A percentile compares a stretch with the other conserved stretches of the same genome.
Conservation (phyloP, 305 asterid species). For the Solanum hybrid region DNA sequence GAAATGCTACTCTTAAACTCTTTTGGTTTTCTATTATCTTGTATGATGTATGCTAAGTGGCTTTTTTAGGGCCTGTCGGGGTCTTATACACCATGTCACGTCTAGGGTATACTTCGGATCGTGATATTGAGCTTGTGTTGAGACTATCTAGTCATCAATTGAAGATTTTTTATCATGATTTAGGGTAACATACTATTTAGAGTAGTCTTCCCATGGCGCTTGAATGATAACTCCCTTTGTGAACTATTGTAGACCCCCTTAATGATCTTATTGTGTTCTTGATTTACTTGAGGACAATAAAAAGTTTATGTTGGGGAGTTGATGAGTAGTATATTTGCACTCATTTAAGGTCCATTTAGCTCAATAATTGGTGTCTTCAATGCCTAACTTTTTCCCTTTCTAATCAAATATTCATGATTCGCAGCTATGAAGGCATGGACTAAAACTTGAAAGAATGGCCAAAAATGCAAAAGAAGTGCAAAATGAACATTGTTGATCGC, state of each 20-base stretch:
- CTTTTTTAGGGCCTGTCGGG: neutral
- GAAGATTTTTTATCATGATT: neutral
- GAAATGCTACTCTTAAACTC: neutral
- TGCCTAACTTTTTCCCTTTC: neutral
- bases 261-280: neutral
- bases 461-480: neutral
- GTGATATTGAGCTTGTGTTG: neutral
- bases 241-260: neutral
- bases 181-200: neutral
- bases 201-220: neutral
- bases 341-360: neutral
- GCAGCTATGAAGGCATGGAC: neutral
- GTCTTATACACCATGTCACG: neutral
- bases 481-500: neutral
- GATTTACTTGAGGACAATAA: neutral
- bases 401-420: neutral
- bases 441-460: neutral
- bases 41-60: neutral
- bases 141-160: neutral
- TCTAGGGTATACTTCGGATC: neutral
- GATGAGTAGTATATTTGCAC: neutral
- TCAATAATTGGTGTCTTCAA: neutral
- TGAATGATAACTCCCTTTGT: neutral
- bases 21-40: neutral
- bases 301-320: neutral